Conservation (phyloP, 2,329 filamentous ascomycete species). For the Aspergillus viridinutans region DNA sequence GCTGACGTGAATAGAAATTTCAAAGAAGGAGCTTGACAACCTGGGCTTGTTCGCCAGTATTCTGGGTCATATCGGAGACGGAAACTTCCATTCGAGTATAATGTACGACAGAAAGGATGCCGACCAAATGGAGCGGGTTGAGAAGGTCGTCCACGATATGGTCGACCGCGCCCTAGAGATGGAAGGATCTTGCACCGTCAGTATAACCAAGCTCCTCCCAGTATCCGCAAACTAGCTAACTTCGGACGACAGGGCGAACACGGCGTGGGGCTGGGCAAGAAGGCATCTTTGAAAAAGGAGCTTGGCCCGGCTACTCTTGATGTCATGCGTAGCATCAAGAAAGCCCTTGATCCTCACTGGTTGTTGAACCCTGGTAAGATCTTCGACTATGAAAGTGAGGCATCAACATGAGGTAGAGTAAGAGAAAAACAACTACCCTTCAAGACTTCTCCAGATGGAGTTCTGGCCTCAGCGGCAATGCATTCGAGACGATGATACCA, state of each 20-base stretch:
- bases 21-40: constrained; percentile 83
- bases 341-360: constrained; percentile 78
- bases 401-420: background rate
- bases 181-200: constrained; percentile 80
- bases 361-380: constrained; percentile 92
- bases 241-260: constrained; percentile 61
- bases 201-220: background rate
- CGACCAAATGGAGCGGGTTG: constrained; percentile 69
- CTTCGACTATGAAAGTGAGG: constrained; percentile 56
- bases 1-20: constrained; percentile 58
- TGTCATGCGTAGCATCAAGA: constrained; percentile 81
- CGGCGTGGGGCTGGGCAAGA: constrained; percentile 81
- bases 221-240: constrained; percentile 5
- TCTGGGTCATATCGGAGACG: constrained; percentile 85
- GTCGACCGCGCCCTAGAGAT: constrained; percentile 85
- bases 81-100: constrained; percentile 92
- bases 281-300: constrained; percentile 72
- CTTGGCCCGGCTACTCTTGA: constrained; percentile 74
- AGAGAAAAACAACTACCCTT: background rate
- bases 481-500: background rate
- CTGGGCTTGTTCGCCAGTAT: constrained; percentile 83
- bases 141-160: constrained; percentile 83
- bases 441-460: too few species aligned
- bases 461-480: too few species aligned
- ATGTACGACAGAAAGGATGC: constrained; percentile 72